These are phyloP conservation scores for Tilletiopsis washingtonensis DNA, from an alignment of 1,284 basidiomycete genomes.

Conservation along the genomic window DNA sequence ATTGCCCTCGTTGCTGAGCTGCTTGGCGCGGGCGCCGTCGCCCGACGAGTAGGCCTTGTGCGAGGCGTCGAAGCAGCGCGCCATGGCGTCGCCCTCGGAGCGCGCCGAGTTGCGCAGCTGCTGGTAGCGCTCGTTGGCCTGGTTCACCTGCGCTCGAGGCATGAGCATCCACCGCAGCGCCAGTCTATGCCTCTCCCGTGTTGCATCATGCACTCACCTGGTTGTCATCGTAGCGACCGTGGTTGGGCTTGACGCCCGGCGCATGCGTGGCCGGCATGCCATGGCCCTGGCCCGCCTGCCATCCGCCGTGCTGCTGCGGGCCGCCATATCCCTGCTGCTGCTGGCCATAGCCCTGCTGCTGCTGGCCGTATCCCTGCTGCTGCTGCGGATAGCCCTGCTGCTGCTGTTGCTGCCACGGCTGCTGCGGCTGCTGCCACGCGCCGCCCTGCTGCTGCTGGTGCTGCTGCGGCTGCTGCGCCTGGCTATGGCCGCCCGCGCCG, in stretches of 20 bases:
- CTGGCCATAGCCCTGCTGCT: slow-evolving; percentile 8
- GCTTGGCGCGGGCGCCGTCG: slow-evolving; percentile 72
- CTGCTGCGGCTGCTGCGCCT: slow-evolving; percentile 9
- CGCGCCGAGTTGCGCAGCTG: slow-evolving; percentile 36
- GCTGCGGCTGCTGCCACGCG: background rate
- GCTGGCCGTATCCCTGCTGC: background rate
- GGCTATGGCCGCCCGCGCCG: slow-evolving; percentile 5
- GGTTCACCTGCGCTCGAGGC: slow-evolving; percentile 28
- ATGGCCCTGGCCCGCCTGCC: slow-evolving; percentile 4
- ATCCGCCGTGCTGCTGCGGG: background rate
- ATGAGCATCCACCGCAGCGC: background rate
- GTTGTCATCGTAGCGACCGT: slow-evolving; percentile 16
- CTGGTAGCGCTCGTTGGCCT: slow-evolving; percentile 40
- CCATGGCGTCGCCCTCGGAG: slow-evolving; percentile 42
- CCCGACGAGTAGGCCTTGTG: slow-evolving; percentile 58
- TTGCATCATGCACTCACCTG: slow-evolving; percentile 4
- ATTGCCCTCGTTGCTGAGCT: slow-evolving; percentile 75
- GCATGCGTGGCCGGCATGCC: slow-evolving; percentile 1
- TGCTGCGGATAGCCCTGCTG: background rate
- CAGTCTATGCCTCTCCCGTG: background rate
- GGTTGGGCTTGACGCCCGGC: slow-evolving; percentile 13
- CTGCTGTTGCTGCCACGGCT: slow-evolving; percentile 8
- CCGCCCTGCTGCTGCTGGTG: slow-evolving; percentile 8
- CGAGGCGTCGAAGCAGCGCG: slow-evolving; percentile 36
- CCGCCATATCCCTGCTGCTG: slow-evolving; percentile 4